A percentile compares a stretch with the other conserved stretches of the same genome.
Conservation (phyloP, 495 filamentous ascomycete species). For the Mycothermus thermophilus region DNA sequence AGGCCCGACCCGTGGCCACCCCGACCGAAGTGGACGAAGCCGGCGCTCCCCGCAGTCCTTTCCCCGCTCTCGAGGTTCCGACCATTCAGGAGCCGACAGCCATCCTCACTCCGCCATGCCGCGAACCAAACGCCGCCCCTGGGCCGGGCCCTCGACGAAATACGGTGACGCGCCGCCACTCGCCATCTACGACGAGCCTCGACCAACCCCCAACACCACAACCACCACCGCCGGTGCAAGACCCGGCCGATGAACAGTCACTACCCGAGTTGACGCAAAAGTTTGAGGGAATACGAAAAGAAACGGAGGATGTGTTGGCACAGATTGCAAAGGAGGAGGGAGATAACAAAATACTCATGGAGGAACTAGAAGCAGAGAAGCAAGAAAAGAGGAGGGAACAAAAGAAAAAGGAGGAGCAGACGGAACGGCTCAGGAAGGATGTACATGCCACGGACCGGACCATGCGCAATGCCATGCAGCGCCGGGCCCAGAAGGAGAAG, state of each 20-base stretch:
- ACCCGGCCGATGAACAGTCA: slow-evolving; percentile 29
- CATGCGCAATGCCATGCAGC: slow-evolving; percentile 71
- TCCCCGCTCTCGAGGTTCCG: slow-evolving; percentile 41
- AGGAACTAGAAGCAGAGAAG: slow-evolving; percentile 57
- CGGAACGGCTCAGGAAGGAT: slow-evolving; percentile 66
- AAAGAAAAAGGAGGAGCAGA: slow-evolving; percentile 75
- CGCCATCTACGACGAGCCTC: slow-evolving; percentile 51
- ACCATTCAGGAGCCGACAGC: slow-evolving; percentile 36
- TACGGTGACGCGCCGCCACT: slow-evolving; percentile 58
- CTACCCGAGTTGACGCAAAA: slow-evolving; percentile 50
- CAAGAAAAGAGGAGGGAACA: slow-evolving; percentile 60
- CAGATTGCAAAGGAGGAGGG: slow-evolving; percentile 49
- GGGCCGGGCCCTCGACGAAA: slow-evolving; percentile 47
- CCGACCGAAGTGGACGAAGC: slow-evolving; percentile 25
- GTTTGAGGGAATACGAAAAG: slow-evolving; percentile 55
- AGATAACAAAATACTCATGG: slow-evolving; percentile 52
- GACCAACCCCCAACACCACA: too few species aligned
- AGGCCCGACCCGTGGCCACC: slow-evolving; percentile 26
- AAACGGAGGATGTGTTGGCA: slow-evolving; percentile 45
- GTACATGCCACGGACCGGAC: slow-evolving; percentile 65
- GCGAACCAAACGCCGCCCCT: slow-evolving; percentile 45
- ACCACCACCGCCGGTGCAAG: slow-evolving; percentile 25
- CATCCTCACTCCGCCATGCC: slow-evolving; percentile 41
- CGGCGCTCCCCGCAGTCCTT: slow-evolving; percentile 23
- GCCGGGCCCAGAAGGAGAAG: slow-evolving; percentile 70